A percentile compares a stretch with the other conserved stretches of the same genome.
Evolutionary conservation across 2,329 filamentous ascomycete genomes (phyloP).

Genomic region (Penicillium sp.): DNA sequence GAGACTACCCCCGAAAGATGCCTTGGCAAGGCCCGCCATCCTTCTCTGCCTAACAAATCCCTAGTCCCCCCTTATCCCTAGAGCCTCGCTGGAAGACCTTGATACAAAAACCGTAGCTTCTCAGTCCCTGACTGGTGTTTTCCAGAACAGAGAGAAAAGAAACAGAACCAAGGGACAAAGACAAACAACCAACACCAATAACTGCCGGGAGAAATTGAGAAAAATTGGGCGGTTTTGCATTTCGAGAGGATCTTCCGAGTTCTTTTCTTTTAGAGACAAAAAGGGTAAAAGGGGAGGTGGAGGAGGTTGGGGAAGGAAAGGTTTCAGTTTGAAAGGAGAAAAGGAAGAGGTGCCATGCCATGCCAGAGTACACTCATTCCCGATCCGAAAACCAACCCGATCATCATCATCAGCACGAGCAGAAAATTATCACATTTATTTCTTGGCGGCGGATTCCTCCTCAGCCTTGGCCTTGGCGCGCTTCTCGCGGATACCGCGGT

Average conservation of each 20-base stretch:
- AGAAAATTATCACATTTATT: constrained; percentile 46
- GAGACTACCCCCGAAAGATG: too few species aligned
- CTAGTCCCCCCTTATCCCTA: constrained; percentile 3
- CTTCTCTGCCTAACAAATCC: background rate
- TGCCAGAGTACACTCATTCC: constrained; percentile 38
- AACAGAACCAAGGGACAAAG: background rate
- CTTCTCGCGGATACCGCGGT: constrained; percentile 86
- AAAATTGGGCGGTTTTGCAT: constrained; percentile 35
- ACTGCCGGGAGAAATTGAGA: constrained; percentile 20
- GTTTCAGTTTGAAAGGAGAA: constrained; percentile 25
- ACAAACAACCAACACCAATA: constrained; percentile 10
- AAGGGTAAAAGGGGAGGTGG: constrained; percentile 21
- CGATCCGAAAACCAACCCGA: constrained; percentile 39
- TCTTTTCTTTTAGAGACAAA: constrained; percentile 38
- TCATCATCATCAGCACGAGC: constrained; percentile 38
- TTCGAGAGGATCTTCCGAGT: constrained; percentile 38
- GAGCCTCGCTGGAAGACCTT: constrained; percentile 1
- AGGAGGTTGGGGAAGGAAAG: constrained; percentile 18
- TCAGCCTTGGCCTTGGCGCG: constrained; percentile 78
- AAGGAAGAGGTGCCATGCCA: constrained; percentile 38
- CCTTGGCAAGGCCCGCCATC: too few species aligned
- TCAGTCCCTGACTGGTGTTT: background rate
- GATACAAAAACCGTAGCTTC: background rate
- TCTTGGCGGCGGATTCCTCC: constrained; percentile 58
- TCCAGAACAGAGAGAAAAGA: background rate